These are phyloP conservation scores for Pholiota molesta DNA, from an alignment of 768 basidiomycete genomes.

Conservation along the genomic window DNA sequence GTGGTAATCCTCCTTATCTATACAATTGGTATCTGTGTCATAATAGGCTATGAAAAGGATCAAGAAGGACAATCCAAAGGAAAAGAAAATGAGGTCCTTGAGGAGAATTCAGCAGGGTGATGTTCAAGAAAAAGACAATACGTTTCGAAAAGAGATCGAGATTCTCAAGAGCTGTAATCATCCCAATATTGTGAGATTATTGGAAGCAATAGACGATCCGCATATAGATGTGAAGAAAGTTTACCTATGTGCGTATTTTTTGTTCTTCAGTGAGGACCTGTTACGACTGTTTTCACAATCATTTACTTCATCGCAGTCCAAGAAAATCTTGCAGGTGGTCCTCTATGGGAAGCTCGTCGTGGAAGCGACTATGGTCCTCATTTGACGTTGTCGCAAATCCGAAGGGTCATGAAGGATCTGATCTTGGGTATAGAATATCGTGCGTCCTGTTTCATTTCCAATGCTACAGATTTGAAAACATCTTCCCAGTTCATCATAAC, in stretches of 20 bases:
- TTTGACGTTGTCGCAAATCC: constrained; percentile 38
- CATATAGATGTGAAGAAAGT: constrained; percentile 65
- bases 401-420: constrained; percentile 44
- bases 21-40: background rate
- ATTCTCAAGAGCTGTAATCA: constrained; percentile 90
- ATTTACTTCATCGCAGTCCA: constrained; percentile 31
- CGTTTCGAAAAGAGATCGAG: constrained; percentile 84
- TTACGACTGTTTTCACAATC: background rate
- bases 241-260: constrained; percentile 68
- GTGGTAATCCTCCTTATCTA: background rate
- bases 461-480: constrained; percentile 3
- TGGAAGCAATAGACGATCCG: constrained; percentile 91
- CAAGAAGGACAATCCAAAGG: constrained; percentile 64
- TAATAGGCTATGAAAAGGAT: constrained; percentile 72
- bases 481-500: constrained; percentile 37
- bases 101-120: constrained; percentile 42
- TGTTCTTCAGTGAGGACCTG: background rate
- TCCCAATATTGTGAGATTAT: constrained; percentile 74
- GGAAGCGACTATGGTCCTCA: constrained; percentile 30
- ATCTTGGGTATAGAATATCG: constrained; percentile 46
- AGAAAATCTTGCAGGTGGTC: constrained; percentile 47
- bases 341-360: constrained; percentile 35
- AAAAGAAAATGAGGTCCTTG: constrained; percentile 63
- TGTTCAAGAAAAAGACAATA: constrained; percentile 63
- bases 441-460: constrained; percentile 24